Evolutionary conservation across 352 stramenopile species (phyloP), one percentile per base, ranked within the genome.

Genomic region (Phytophthora tubulina): DNA sequence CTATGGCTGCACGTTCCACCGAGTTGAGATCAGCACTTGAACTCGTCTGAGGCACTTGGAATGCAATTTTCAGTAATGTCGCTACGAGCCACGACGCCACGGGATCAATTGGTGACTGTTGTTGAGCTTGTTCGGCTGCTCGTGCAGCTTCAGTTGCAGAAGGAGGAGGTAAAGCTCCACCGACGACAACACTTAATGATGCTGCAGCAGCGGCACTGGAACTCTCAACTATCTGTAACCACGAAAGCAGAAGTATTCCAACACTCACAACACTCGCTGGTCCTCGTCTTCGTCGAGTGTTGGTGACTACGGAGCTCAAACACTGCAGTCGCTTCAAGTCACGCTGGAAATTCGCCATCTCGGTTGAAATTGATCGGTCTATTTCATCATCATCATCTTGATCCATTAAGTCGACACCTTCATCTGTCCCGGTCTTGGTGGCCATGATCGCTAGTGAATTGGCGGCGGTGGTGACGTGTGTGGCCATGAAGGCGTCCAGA

Each of bases 401-500:
- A 6, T 45, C 45, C n/a, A 59, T 44, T 11, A 9, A n/a, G 33
- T 45, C 15, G 35, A 57, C 38, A 46, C 55, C 46, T 5, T 46
- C 27, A 17, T 67, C 36, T 52, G 52, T 15, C 56, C 35, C 45
- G 52, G 31, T 45, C 39, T 60, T 67, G 31, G 6, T 17, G 21
- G 21, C 21, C 21, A 27, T 27, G 21, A 35, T 50, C 14, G 51
- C 62, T 4, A 76, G 27, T 13, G 55, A 69, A 41, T 66, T 71
- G 51, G 70, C 67, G 10, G 58, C 62, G n/a, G 51, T 67, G 39
- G 54, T 27, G 8, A 61, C 73, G 44, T 92, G 72, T 0, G 76
- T 77, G 3, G 82, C 76, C 49, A 92, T 75, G 62, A 93, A 85
- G 1, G 70, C 84, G 42, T 93, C 76, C 41, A 95, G 53, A 59